These are phyloP conservation scores for Fragilaria radians DNA, from an alignment of 108 stramenopile species.

Conservation along the genomic window DNA sequence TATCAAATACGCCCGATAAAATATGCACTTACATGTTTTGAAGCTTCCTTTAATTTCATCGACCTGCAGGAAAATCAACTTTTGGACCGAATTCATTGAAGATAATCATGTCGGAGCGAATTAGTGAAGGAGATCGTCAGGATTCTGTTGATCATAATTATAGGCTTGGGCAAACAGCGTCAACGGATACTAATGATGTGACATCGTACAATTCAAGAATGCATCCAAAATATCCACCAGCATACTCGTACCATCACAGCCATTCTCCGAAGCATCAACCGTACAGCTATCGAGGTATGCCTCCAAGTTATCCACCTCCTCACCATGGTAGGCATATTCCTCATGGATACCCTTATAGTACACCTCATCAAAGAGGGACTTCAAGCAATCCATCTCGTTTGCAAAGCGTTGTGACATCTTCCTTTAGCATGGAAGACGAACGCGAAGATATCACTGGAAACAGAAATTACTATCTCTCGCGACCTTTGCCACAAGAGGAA, in stretches of 20 bases:
- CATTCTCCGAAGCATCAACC: neutral
- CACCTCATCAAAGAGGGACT: neutral
- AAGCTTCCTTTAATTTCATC: too few relatives aligned
- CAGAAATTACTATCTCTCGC: conserved; percentile 1
- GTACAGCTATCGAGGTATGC: neutral
- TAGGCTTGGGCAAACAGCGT: neutral
- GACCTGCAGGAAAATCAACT: too few relatives aligned
- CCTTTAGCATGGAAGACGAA: conserved; percentile 33
- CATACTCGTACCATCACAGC: neutral
- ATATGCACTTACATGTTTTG: too few relatives aligned
- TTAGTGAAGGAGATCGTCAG: neutral
- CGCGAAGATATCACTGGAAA: conserved; percentile 5
- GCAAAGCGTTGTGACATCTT: conserved; percentile 21
- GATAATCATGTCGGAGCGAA: neutral
- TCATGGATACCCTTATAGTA: neutral
- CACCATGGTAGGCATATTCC: neutral
- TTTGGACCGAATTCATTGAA: too few relatives aligned
- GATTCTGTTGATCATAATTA: neutral
- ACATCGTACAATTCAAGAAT: neutral
- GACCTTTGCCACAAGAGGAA: conserved; percentile 13
- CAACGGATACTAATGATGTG: neutral
- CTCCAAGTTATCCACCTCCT: neutral
- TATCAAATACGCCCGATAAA: too few relatives aligned
- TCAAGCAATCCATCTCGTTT: neutral
- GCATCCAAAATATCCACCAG: neutral